Conservation (phyloP, 1,284 basidiomycete species). For the Sporisorium reilianum region DNA sequence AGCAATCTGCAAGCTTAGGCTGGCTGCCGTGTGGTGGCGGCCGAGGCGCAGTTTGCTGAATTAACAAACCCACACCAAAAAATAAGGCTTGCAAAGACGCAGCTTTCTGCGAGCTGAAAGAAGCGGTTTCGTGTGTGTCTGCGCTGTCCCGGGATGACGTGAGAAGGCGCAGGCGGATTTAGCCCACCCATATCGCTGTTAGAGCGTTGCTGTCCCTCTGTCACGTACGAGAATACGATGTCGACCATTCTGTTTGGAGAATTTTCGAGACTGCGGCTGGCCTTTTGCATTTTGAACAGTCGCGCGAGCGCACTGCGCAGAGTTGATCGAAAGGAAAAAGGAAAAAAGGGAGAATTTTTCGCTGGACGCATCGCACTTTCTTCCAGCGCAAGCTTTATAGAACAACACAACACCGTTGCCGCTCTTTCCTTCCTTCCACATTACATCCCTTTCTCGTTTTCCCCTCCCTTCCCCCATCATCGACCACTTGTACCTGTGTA, state of each 20-base stretch:
- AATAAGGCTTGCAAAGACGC: constrained; percentile 2
- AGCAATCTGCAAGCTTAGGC: background rate
- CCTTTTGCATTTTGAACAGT: background rate
- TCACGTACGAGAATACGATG: constrained; percentile 22
- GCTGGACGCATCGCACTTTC: constrained; percentile 8
- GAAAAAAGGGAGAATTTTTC: constrained; percentile 22
- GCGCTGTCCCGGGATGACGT: constrained; percentile 27
- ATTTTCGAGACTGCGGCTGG: constrained; percentile 29
- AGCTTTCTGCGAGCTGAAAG: too few relatives aligned
- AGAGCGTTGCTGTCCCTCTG: background rate
- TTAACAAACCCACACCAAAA: background rate
- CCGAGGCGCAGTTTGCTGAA: background rate
- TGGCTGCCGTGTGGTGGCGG: background rate
- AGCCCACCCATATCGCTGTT: too few relatives aligned
- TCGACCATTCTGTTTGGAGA: background rate
- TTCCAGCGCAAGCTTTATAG: constrained; percentile 14
- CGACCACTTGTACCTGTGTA: constrained; percentile 35
- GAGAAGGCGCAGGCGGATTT: constrained; percentile 12
- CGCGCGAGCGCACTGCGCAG: constrained; percentile 12
- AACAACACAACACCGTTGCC: background rate
- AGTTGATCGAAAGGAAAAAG: constrained; percentile 8
- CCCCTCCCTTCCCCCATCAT: constrained; percentile 14
- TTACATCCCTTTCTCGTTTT: background rate
- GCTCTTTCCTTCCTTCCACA: background rate
- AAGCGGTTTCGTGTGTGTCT: background rate